Conservation (phyloP, 148 eudicot genomes). For the Cornus florida region DNA sequence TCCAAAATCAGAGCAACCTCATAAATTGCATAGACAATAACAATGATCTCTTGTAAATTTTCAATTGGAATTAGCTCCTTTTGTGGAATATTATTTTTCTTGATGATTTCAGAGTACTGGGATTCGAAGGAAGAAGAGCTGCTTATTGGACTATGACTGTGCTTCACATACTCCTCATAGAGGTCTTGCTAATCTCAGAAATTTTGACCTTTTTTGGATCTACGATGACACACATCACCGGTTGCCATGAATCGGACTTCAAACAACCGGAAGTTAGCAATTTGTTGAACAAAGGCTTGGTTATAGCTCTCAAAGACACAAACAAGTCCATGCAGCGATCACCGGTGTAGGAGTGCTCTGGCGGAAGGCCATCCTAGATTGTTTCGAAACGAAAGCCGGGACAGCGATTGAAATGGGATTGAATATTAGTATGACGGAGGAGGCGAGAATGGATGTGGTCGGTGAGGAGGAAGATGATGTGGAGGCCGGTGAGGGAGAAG, state of each 20-base stretch:
- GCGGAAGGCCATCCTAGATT: constrained; percentile 34
- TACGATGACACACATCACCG: constrained; percentile 28
- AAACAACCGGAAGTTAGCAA: constrained; percentile 17
- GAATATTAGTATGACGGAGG: constrained; percentile 9
- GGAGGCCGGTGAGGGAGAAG: constrained; percentile 29
- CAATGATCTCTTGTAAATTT: no score
- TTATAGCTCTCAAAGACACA: no score
- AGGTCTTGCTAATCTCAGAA: no score
- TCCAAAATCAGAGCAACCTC: no score
- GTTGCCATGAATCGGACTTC: constrained; percentile 1
- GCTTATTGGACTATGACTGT: no score
- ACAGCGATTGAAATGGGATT: background rate
- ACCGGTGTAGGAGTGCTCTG: constrained; percentile 20
- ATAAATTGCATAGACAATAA: no score
- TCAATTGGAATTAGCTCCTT: no score
- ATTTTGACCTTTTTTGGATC: constrained; percentile 5
- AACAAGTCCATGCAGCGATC: background rate
- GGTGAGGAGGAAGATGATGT: constrained; percentile 25
- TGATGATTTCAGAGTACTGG: no score
- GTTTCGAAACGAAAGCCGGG: constrained; percentile 22
- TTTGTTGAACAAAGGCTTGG: background rate
- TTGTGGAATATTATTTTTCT: no score
- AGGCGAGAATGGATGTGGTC: constrained; percentile 23
- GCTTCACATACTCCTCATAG: no score
- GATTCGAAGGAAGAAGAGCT: no score